Percentiles rank a stretch among this genome's conserved stretches.
Conservation (phyloP, 2,329 filamentous ascomycete species). For the Trichoderma aggressivum region DNA sequence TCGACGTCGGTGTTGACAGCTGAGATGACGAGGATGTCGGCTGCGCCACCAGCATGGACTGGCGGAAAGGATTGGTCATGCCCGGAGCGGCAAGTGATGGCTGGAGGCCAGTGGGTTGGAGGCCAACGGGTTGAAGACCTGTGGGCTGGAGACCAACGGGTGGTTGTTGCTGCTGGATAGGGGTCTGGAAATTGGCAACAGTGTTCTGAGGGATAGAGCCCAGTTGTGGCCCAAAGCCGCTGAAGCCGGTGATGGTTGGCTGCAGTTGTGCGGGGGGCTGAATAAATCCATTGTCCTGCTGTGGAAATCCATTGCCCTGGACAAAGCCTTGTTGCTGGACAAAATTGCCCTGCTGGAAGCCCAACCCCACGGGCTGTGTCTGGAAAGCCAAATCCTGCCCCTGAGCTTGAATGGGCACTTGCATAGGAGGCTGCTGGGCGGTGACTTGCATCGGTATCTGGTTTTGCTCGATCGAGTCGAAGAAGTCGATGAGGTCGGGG, state of each 20-base stretch:
- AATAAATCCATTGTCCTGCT: constrained; percentile 30
- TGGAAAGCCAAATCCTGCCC: constrained; percentile 33
- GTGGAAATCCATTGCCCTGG: constrained; percentile 34
- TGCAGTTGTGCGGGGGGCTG: constrained; percentile 43
- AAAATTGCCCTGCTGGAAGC: constrained; percentile 28
- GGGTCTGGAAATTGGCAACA: constrained; percentile 47
- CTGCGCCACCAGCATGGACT: constrained; percentile 73
- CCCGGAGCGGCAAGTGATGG: constrained; percentile 46
- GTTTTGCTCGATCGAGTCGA: constrained; percentile 87
- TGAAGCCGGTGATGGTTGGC: constrained; percentile 66
- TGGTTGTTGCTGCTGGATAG: constrained; percentile 1
- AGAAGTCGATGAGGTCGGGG: constrained; percentile 88
- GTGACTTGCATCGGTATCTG: constrained; percentile 65
- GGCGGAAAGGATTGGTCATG: constrained; percentile 88
- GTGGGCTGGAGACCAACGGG: constrained; percentile 41
- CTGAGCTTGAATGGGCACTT: constrained; percentile 32
- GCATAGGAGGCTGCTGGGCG: constrained; percentile 30
- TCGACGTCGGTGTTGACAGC: constrained; percentile 42
- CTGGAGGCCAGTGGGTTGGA: constrained; percentile 37
- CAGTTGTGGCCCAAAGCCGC: constrained; percentile 71
- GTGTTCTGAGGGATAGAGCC: constrained; percentile 58
- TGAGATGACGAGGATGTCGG: constrained; percentile 38
- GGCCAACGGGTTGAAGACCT: constrained; percentile 34
- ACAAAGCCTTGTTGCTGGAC: constrained; percentile 28
- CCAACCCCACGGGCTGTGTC: constrained; percentile 38